Percentiles rank a stretch among this genome's conserved stretches.
phyloP scores from a whole-genome alignment of 495 filamentous ascomycete species.

The Xylaria flabelliformis region DNA sequence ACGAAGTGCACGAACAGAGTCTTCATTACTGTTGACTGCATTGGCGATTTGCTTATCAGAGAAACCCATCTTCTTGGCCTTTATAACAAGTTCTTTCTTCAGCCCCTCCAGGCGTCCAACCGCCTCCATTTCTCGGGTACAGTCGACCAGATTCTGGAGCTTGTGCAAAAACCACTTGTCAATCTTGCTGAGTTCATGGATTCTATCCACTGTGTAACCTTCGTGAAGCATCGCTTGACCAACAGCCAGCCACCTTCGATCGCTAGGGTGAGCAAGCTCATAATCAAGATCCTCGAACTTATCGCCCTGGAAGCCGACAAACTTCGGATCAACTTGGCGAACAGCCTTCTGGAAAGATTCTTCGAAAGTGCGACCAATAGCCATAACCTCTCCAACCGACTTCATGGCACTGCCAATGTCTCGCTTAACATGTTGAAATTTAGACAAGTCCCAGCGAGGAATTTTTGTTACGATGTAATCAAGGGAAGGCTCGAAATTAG shows the following conservation, averaged over 20 bases:
- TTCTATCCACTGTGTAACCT: slow-evolving; percentile 85
- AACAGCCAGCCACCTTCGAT: slow-evolving; percentile 95
- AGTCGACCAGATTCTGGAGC: slow-evolving; percentile 93
- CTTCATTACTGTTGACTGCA: slow-evolving; percentile 83
- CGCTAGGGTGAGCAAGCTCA: slow-evolving; percentile 86
- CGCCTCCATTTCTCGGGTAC: slow-evolving; percentile 82
- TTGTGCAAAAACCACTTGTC: slow-evolving; percentile 98
- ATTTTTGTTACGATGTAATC: slow-evolving; percentile 99
- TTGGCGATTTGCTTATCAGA: slow-evolving; percentile 93
- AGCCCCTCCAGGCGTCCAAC: slow-evolving; percentile 86
- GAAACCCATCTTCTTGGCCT: slow-evolving; percentile 97
- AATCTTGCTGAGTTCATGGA: slow-evolving; percentile 95
- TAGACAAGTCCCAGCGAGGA: slow-evolving; percentile 94
- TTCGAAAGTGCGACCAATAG: slow-evolving; percentile 96
- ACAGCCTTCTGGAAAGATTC: slow-evolving; percentile 99
- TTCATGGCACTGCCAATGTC: slow-evolving; percentile 98
- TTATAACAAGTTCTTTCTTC: slow-evolving; percentile 83
- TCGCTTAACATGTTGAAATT: slow-evolving; percentile 98
- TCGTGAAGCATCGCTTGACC: slow-evolving; percentile 98
- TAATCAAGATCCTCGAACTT: slow-evolving; percentile 93
- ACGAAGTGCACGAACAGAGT: slow-evolving; percentile 84
- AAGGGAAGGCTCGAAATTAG: slow-evolving; percentile 96
- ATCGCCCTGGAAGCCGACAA: slow-evolving; percentile 91
- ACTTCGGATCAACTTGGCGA: slow-evolving; percentile 91
- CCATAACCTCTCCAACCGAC: slow-evolving; percentile 98